Evolutionary conservation across 2,329 filamentous ascomycete genomes (phyloP).

Genomic region (Fusarium sp.): DNA sequence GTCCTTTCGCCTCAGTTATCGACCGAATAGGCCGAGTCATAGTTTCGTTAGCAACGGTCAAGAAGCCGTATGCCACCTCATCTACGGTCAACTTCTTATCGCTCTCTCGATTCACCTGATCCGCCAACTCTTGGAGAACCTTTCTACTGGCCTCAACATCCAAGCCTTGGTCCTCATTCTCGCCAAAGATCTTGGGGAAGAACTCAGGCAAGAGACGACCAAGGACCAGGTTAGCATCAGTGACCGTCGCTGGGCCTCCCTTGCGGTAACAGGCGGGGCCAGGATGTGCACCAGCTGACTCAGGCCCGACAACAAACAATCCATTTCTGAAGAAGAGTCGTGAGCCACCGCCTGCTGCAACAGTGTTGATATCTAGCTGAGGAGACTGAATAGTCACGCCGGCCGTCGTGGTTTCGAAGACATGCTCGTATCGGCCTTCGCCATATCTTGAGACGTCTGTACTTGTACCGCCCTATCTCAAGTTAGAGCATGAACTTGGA

Average conservation of each 20-base stretch:
- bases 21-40: constrained; percentile 94
- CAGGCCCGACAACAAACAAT: constrained; percentile 90
- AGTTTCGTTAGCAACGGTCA: constrained; percentile 91
- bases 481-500: constrained; percentile 23
- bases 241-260: constrained; percentile 91
- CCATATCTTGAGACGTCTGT: constrained; percentile 93
- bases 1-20: constrained; percentile 91
- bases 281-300: constrained; percentile 90
- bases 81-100: constrained; percentile 82
- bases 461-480: constrained; percentile 79
- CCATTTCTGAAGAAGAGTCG: constrained; percentile 91
- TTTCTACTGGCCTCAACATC: constrained; percentile 83
- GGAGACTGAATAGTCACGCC: constrained; percentile 96
- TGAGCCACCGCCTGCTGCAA: constrained; percentile 90
- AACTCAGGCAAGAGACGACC: constrained; percentile 90
- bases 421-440: constrained; percentile 89
- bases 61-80: constrained; percentile 90
- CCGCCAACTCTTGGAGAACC: constrained; percentile 82
- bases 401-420: constrained; percentile 94
- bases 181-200: constrained; percentile 96
- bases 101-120: constrained; percentile 84
- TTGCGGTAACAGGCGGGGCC: constrained; percentile 94
- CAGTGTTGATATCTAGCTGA: constrained; percentile 94
- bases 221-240: constrained; percentile 90
- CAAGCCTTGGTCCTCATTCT: constrained; percentile 86